These are phyloP conservation scores for Prosopis cineraria DNA, from an alignment of 306 rosid genomes.

Conservation along the genomic window DNA sequence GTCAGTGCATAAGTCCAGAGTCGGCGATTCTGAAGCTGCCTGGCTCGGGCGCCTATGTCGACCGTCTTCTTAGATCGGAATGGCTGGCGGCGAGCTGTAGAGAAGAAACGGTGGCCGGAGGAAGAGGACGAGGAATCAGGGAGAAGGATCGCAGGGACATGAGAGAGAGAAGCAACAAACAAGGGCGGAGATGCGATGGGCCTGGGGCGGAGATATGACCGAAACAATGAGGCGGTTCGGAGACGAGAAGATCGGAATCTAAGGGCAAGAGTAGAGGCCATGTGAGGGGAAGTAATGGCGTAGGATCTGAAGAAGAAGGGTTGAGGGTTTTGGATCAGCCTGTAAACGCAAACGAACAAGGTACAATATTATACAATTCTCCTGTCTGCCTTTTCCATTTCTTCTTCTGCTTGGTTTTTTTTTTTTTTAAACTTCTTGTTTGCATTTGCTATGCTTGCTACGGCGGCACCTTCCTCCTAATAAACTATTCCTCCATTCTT, in stretches of 20 bases:
- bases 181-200: conserved; percentile 30
- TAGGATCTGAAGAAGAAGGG: neutral
- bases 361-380: no score
- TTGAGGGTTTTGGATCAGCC: conserved; percentile 42
- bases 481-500: no score
- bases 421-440: no score
- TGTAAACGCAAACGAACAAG: neutral
- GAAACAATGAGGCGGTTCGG: conserved; percentile 41
- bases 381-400: no score
- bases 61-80: conserved; percentile 54
- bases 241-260: conserved; percentile 65
- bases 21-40: conserved; percentile 84
- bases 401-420: no score
- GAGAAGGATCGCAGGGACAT: conserved; percentile 17
- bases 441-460: no score
- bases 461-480: no score
- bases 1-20: conserved; percentile 85
- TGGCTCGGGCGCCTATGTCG: conserved; percentile 83
- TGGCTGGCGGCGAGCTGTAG: conserved; percentile 61
- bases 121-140: neutral
- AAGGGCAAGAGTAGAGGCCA: conserved; percentile 65
- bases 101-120: conserved; percentile 56
- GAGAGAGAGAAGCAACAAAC: conserved; percentile 24
- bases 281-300: neutral
- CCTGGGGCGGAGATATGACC: conserved; percentile 20